Evolutionary conservation across 1,284 basidiomycete genomes (phyloP).

Genomic region (Puccinia coronata): DNA sequence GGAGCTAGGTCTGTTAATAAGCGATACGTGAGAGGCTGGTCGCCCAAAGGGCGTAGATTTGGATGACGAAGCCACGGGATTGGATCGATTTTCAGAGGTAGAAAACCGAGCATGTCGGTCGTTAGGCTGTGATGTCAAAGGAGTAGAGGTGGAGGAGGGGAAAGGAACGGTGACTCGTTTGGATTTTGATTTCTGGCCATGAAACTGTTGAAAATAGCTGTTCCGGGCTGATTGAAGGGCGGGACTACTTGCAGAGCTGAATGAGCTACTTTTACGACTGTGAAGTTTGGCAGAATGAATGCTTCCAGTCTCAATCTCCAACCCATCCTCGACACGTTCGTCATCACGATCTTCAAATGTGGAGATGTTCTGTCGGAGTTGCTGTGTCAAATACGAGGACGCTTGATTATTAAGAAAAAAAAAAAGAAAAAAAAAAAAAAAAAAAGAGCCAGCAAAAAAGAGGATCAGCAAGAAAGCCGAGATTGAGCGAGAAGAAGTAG

Average conservation of each 20-base stretch:
- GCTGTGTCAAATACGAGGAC: constrained; percentile 13
- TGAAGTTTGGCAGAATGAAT: constrained; percentile 27
- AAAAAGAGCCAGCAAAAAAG: neutral
- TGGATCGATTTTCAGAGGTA: neutral
- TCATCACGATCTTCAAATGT: constrained; percentile 37
- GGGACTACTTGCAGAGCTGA: constrained; percentile 42
- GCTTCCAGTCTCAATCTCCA: constrained; percentile 46
- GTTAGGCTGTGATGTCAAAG: neutral
- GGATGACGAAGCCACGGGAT: constrained; percentile 17
- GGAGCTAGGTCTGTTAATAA: constrained; percentile 29
- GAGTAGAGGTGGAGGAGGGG: constrained; percentile 5
- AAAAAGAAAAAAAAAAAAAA: neutral
- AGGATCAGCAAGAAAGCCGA: neutral
- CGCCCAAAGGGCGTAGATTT: neutral
- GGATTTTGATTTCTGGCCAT: constrained; percentile 29
- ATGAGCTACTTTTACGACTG: constrained; percentile 24
- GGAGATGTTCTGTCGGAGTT: constrained; percentile 18
- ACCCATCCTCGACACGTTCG: constrained; percentile 38
- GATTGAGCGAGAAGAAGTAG: no score
- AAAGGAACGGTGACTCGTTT: constrained; percentile 45
- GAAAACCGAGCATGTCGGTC: neutral
- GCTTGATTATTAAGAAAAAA: neutral
- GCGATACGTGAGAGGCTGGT: constrained; percentile 6
- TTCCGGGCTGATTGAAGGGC: constrained; percentile 8
- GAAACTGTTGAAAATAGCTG: constrained; percentile 13